Evolutionary conservation across 1,284 basidiomycete genomes (phyloP), one percentile per base, ranked within the genome.

Genomic region (Cerioporus squamosus): DNA sequence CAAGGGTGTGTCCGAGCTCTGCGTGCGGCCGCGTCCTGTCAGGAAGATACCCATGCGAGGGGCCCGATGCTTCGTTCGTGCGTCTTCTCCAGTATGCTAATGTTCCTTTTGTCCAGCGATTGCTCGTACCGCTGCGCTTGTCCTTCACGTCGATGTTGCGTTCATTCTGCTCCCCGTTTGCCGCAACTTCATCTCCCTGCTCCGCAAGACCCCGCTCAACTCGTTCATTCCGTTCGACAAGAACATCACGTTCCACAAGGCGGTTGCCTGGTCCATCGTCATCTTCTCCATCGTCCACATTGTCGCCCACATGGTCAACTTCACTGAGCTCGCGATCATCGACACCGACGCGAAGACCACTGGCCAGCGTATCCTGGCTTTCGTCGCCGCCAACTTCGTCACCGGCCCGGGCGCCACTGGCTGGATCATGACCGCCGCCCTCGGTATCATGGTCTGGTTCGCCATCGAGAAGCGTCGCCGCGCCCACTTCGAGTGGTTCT

Each of bases 151-250:
- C 67, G 91, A 96, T 75, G 87, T 93, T 54, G 86, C 93, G 59
- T 91, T 95, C 79, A 94, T 97, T 74, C 85, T 96, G 51, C 82
- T 97, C 26, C 94, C 94, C 31, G 85, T 96, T 70, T 96, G 94
- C 81, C 86, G 94, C 59, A 94, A 93, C 76, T 93, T 96, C 75
- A 85, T 96, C 72, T 94, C 93, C 12, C 67, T 94, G 40, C 80
- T 95, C 44, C 88, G 94, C 33, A 84, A 87, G 47, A 93, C 92
- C 0, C 84, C 93, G 2, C 78, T 96, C 52, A 93, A 93, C 76
- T 81, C 86, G 65, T 76, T 94, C 74, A 92, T 97, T 64, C 94
- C 94, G 24, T 94, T 95, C 70, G 93, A 94, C 80, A 90, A 93
- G 78, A 93, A 91, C 72, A 86, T 94, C 73, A 87, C 87, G 3